Evolutionary conservation across 1,284 basidiomycete species (phyloP).

Genomic region (Takashimella koratensis): DNA sequence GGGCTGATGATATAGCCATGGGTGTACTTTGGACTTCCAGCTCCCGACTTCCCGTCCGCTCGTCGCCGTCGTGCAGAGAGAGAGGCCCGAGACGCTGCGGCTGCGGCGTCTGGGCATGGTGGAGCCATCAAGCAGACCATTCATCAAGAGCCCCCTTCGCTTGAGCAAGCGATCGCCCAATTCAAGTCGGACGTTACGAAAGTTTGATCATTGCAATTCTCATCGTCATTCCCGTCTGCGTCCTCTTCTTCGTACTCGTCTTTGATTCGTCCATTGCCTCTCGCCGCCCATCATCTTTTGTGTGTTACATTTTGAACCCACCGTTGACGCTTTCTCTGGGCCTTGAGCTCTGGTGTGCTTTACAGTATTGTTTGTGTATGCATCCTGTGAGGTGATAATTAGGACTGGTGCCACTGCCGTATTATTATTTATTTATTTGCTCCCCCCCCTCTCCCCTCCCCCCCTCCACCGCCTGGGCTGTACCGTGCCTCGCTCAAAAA

Average conservation of each 20-base stretch:
- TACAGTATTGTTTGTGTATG: too few species aligned
- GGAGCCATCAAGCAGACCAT: conserved; percentile 30
- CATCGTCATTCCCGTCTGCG: not conserved
- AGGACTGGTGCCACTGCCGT: too few species aligned
- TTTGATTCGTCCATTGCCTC: not conserved
- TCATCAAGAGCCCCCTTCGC: conserved; percentile 33
- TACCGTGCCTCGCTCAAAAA: too few species aligned
- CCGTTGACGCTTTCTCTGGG: too few species aligned
- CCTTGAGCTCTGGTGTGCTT: too few species aligned
- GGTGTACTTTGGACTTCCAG: conserved; percentile 45
- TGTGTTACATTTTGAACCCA: too few species aligned
- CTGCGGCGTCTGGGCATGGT: conserved; percentile 46
- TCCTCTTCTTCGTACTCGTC: not conserved
- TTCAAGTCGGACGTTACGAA: conserved; percentile 21
- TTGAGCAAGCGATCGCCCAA: conserved; percentile 34
- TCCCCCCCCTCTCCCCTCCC: too few species aligned
- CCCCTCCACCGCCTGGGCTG: too few species aligned
- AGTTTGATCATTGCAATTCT: not conserved
- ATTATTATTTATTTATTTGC: too few species aligned
- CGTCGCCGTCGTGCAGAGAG: conserved; percentile 36
- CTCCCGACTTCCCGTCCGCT: conserved; percentile 56
- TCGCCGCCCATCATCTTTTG: too few species aligned
- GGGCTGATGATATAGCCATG: conserved; percentile 27
- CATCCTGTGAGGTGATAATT: too few species aligned
- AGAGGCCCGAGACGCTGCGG: conserved; percentile 8